Conservation (phyloP, 1,284 basidiomycete species). For the Ganoderma lucidum region DNA sequence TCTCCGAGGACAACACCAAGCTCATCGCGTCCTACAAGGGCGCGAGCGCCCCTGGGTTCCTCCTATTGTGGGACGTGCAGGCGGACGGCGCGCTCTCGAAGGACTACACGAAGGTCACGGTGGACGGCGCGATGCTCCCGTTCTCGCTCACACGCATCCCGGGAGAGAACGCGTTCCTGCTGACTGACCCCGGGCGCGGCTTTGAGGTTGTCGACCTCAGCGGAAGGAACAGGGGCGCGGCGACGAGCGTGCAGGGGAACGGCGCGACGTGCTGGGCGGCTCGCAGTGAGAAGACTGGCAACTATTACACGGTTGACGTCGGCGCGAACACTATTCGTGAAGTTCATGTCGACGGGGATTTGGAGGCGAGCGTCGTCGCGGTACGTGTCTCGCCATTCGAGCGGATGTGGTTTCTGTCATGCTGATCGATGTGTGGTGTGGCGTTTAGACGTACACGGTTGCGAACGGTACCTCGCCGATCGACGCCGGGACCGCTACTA, state of each 20-base stretch:
- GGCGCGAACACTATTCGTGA: constrained; percentile 52
- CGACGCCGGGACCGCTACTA: constrained; percentile 40
- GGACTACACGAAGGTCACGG: constrained; percentile 35
- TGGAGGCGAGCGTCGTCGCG: constrained; percentile 53
- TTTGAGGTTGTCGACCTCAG: constrained; percentile 42
- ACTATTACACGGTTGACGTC: constrained; percentile 59
- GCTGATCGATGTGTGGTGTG: neutral
- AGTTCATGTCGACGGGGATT: constrained; percentile 52
- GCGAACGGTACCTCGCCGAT: constrained; percentile 37
- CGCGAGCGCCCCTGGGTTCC: constrained; percentile 50
- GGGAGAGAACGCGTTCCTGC: constrained; percentile 42
- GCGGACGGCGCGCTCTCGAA: constrained; percentile 41
- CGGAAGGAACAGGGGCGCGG: constrained; percentile 24
- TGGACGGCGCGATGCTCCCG: constrained; percentile 38
- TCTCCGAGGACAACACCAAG: constrained; percentile 51
- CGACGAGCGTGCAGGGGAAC: constrained; percentile 49
- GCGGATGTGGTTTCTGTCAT: constrained; percentile 18
- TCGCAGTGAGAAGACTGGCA: constrained; percentile 54
- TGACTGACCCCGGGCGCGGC: constrained; percentile 44
- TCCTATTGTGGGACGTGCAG: constrained; percentile 55
- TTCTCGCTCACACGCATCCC: constrained; percentile 45
- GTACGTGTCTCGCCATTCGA: constrained; percentile 36
- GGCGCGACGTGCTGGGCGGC: constrained; percentile 57
- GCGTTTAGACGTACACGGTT: constrained; percentile 36
- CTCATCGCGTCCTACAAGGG: constrained; percentile 58